phyloP scores from a whole-genome alignment of 179 eudicot species.

The Gypsophila paniculata region DNA sequence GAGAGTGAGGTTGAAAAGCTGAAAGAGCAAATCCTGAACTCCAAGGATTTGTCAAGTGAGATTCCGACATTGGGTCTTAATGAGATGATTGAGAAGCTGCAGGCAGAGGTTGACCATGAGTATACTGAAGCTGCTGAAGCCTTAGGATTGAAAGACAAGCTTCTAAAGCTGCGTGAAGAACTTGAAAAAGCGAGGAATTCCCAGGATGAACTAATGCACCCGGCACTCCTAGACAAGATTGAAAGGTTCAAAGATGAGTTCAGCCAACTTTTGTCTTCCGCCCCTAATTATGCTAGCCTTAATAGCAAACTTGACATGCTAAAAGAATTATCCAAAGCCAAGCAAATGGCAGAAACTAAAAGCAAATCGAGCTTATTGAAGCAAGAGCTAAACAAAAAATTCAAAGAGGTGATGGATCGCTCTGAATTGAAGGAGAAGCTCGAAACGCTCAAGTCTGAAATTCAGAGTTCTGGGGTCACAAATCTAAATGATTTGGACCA shows the following conservation, averaged over 20 bases:
- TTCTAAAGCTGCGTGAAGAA: constrained; percentile 51
- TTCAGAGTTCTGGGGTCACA: constrained; percentile 47
- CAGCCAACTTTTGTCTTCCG: constrained; percentile 42
- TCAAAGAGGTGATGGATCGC: constrained; percentile 28
- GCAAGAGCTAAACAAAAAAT: constrained; percentile 38
- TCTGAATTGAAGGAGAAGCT: constrained; percentile 52
- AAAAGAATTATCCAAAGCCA: constrained; percentile 57
- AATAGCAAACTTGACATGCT: constrained; percentile 63
- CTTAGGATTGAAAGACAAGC: constrained; percentile 54
- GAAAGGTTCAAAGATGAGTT: constrained; percentile 57
- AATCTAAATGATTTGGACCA: constrained; percentile 34
- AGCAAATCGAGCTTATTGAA: constrained; percentile 34
- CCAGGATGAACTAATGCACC: constrained; percentile 44
- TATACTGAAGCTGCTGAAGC: constrained; percentile 56
- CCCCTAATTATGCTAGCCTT: constrained; percentile 67
- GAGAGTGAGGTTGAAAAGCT: constrained; percentile 65
- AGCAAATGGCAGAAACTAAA: constrained; percentile 40
- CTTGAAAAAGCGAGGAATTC: constrained; percentile 53
- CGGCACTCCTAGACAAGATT: constrained; percentile 45
- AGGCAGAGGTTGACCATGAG: constrained; percentile 62
- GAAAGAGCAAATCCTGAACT: constrained; percentile 51
- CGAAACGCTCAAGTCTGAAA: constrained; percentile 55
- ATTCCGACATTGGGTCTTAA: constrained; percentile 46
- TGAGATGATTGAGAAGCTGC: constrained; percentile 55
- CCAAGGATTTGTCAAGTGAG: constrained; percentile 44